These are phyloP conservation scores for Porphyra umbilicalis DNA, from an alignment of 31 red algal genomes.

Conservation along the genomic window DNA sequence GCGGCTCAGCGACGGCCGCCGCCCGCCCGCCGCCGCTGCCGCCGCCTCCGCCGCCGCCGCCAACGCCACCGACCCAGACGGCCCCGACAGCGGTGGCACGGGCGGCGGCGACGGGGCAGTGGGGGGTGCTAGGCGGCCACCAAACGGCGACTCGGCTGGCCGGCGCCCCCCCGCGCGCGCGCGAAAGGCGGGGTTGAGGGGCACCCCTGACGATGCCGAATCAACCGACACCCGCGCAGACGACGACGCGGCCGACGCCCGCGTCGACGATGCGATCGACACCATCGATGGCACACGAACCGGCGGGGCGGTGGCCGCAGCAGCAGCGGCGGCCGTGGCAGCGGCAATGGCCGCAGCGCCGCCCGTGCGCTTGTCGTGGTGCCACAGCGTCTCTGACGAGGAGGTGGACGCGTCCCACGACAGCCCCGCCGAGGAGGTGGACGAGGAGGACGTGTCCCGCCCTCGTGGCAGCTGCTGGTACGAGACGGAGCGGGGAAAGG, in stretches of 20 bases:
- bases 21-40: neutral
- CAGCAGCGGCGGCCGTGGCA: too few relatives aligned
- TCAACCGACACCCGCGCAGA: neutral
- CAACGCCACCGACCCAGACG: too few relatives aligned
- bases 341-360: too few relatives aligned
- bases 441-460: neutral
- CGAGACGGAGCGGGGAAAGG: neutral
- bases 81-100: too few relatives aligned
- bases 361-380: too few relatives aligned
- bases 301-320: too few relatives aligned
- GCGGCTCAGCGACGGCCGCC: neutral
- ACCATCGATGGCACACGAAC: neutral
- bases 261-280: neutral
- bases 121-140: neutral
- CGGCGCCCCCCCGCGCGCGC: neutral
- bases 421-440: neutral
- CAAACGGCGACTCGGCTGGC: neutral
- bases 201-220: neutral
- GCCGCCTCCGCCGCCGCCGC: neutral
- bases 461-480: neutral
- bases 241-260: neutral
- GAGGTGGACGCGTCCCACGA: neutral
- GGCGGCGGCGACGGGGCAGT: neutral
- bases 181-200: neutral
- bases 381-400: too few relatives aligned